Evolutionary conservation across 305 asterid species (phyloP).

Genomic region (Fraxinus dipetala): DNA sequence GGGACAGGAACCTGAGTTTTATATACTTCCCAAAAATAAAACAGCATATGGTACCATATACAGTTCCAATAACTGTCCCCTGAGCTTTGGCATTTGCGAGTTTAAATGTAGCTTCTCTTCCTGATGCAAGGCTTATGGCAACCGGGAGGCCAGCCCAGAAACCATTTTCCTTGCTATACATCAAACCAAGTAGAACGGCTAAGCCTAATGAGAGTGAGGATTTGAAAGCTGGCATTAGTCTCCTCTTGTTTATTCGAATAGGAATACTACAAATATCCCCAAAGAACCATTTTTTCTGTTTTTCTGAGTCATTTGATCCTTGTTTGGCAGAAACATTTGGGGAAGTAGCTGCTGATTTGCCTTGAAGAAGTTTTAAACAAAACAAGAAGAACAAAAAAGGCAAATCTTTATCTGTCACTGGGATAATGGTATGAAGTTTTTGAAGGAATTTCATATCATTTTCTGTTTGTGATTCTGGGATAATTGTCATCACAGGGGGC

Average conservation of each 20-base stretch:
- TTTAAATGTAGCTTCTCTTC: slow-evolving; percentile 68
- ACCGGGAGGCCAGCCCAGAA: slow-evolving; percentile 75
- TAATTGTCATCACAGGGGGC: not conserved
- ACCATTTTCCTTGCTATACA: slow-evolving; percentile 62
- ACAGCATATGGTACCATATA: slow-evolving; percentile 74
- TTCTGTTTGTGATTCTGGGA: not conserved
- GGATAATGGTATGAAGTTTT: slow-evolving; percentile 10
- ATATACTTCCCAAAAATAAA: slow-evolving; percentile 52
- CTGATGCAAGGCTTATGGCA: slow-evolving; percentile 56
- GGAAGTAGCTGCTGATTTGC: slow-evolving; percentile 24
- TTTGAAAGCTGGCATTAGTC: slow-evolving; percentile 58
- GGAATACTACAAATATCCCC: slow-evolving; percentile 20
- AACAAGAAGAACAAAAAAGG: slow-evolving; percentile 67
- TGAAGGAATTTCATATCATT: slow-evolving; percentile 4
- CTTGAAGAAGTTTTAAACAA: slow-evolving; percentile 51
- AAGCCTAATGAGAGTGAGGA: slow-evolving; percentile 66
- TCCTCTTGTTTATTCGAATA: slow-evolving; percentile 29
- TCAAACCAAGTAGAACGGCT: slow-evolving; percentile 56
- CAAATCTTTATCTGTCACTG: slow-evolving; percentile 33
- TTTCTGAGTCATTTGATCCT: slow-evolving; percentile 18
- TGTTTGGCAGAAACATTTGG: slow-evolving; percentile 14
- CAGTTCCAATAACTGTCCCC: slow-evolving; percentile 76
- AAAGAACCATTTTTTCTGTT: slow-evolving; percentile 13
- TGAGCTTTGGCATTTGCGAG: slow-evolving; percentile 68
- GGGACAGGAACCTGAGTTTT: slow-evolving; percentile 57